Evolutionary conservation across 2,329 filamentous ascomycete genomes (phyloP).

Genomic region (Acrocalymma vagum): DNA sequence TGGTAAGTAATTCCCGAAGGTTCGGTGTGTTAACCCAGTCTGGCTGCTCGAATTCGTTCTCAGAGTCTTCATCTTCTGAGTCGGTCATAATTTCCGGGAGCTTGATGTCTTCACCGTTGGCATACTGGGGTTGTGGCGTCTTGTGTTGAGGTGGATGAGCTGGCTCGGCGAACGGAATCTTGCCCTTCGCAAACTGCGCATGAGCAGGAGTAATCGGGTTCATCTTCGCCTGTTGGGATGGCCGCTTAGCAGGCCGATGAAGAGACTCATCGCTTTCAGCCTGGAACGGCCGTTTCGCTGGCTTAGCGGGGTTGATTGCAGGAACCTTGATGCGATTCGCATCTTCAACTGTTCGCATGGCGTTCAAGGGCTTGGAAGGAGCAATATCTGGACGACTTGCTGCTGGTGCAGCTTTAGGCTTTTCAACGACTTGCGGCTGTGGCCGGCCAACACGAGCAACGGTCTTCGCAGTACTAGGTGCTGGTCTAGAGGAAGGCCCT

Average conservation of each 20-base stretch:
- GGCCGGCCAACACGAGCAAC: conserved; percentile 39
- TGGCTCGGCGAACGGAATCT: conserved; percentile 85
- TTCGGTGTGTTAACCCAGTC: conserved; percentile 91
- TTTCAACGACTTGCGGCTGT: conserved; percentile 69
- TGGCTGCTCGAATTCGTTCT: conserved; percentile 72
- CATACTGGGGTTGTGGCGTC: conserved; percentile 75
- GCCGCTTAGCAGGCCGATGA: conserved; percentile 48
- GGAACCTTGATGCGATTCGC: conserved; percentile 59
- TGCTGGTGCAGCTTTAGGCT: conserved; percentile 58
- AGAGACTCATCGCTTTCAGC: conserved; percentile 72
- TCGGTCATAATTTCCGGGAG: conserved; percentile 96
- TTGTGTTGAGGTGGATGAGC: conserved; percentile 58
- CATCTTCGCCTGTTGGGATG: conserved; percentile 56
- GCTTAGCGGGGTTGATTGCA: conserved; percentile 73
- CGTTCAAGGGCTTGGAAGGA: conserved; percentile 63
- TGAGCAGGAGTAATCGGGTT: conserved; percentile 61
- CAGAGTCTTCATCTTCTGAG: conserved; percentile 83
- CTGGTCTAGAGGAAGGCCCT: conserved; percentile 26
- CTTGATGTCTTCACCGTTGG: conserved; percentile 88
- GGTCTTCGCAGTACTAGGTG: conserved; percentile 31
- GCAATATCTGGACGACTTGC: conserved; percentile 59
- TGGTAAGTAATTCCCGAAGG: conserved; percentile 75
- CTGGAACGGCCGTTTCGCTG: conserved; percentile 78
- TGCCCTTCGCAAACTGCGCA: conserved; percentile 81
- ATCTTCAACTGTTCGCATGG: conserved; percentile 70